Conservation (phyloP, 2,329 filamentous ascomycete species). For the Ophiostoma himal-ulmi region DNA sequence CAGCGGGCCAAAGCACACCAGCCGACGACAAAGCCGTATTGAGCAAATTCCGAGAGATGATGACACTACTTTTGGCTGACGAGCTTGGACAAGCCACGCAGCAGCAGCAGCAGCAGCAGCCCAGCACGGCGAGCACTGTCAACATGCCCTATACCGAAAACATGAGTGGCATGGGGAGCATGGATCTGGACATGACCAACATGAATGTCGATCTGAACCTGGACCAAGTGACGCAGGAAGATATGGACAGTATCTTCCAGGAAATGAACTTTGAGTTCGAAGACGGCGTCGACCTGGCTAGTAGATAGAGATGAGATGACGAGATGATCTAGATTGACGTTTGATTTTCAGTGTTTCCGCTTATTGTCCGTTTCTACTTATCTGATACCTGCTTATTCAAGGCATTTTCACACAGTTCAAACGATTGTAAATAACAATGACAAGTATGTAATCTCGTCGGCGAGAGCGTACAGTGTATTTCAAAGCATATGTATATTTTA, state of each 20-base stretch:
- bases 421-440: background rate
- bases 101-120: slow-evolving; percentile 8
- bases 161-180: background rate
- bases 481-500: too few species aligned
- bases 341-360: too few species aligned
- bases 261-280: slow-evolving; percentile 41
- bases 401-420: background rate
- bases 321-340: background rate
- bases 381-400: too few species aligned
- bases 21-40: slow-evolving; percentile 51
- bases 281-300: slow-evolving; percentile 26
- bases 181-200: slow-evolving; percentile 19
- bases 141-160: background rate
- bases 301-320: background rate
- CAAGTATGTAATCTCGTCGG: background rate
- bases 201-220: slow-evolving; percentile 34
- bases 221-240: slow-evolving; percentile 32
- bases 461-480: background rate
- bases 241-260: slow-evolving; percentile 38
- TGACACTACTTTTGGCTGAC: slow-evolving; percentile 32
- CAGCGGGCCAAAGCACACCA: slow-evolving; percentile 39
- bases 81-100: slow-evolving; percentile 13
- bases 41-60: slow-evolving; percentile 48
- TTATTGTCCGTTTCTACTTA: background rate
- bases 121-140: background rate